Evolutionary conservation across 1,284 basidiomycete genomes (phyloP), one percentile per base, ranked within the genome.

Genomic region (Ustilago shanxiensis): DNA sequence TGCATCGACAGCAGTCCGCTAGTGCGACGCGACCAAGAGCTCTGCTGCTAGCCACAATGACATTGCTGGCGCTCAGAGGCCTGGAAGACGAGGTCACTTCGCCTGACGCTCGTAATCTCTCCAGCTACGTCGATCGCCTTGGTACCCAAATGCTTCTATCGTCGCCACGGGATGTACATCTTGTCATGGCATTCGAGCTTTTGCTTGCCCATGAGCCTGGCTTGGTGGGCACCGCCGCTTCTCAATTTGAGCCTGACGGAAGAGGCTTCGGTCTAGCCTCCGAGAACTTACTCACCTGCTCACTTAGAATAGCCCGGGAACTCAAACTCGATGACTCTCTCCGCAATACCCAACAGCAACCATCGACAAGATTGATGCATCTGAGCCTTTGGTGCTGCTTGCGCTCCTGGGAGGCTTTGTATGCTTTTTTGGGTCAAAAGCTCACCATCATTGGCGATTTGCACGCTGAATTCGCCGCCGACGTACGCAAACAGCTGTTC

Each of bases 171-270:
- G 65, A 67, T 41, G 51, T 65, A 13, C 62, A 67, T 22, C 29
- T 65, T n/a, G 50, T 68, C 35, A 60, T 61, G 65, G 71, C 65
- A 1, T 65, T 73, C 29, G 71, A 64, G 47, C 71, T 73, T 4
- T 22, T 73, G 26, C 35, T 68, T 0, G 53, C 60, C 14, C 66
- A 73, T 28, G 71, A 73, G 53, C 71, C 71, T 26, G 69, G 69
- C 7, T 59, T 72, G 4, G 55, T 72, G 3, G 69, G 69, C n/a
- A 63, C 60, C 7, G 47, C 59, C 16, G 64, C 64, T 8, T 72
- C 63, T 1, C 59, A 62, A 28, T 62, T 52, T 22, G 59, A 66
- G 16, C 50, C 50, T 5, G 63, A 72, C 8, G 53, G 49, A 3
- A 49, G 69, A 3, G 69, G 69, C 9, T 58, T 62, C 18, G 64